A percentile compares a stretch with the other conserved stretches of the same genome.
These are phyloP conservation scores for Oryza glaberrima DNA, from an alignment of 176 grass and related monocot species.

Conservation along the genomic window DNA sequence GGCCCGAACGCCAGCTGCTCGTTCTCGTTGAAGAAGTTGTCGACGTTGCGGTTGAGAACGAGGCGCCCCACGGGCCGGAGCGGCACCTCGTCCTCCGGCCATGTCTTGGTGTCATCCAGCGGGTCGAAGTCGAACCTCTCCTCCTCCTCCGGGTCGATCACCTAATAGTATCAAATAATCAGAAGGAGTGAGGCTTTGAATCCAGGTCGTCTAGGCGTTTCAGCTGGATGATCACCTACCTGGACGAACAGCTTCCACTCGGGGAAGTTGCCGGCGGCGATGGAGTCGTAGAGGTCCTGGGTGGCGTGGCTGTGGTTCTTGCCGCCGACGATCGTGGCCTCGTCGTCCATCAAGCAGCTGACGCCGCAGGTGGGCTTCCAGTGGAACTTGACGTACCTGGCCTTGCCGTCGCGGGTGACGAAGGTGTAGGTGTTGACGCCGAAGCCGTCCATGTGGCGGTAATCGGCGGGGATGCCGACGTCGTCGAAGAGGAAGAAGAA, in stretches of 20 bases:
- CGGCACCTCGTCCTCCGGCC: slow-evolving; percentile 82
- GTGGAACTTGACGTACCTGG: slow-evolving; percentile 83
- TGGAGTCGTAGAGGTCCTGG: slow-evolving; percentile 89
- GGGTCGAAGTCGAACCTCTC: slow-evolving; percentile 83
- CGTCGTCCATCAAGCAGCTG: slow-evolving; percentile 72
- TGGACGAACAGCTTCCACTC: slow-evolving; percentile 97
- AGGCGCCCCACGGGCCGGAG: slow-evolving; percentile 70
- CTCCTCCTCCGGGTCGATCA: slow-evolving; percentile 77
- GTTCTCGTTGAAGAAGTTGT: slow-evolving; percentile 98
- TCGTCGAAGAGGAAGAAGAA: slow-evolving; percentile 99
- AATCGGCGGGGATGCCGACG: slow-evolving; percentile 75
- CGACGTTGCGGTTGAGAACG: slow-evolving; percentile 81
- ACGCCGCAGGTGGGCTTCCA: slow-evolving; percentile 87
- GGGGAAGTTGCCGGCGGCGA: slow-evolving; percentile 67
- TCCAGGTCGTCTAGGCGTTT: too few relatives aligned
- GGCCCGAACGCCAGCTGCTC: slow-evolving; percentile 94
- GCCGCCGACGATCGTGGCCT: slow-evolving; percentile 66
- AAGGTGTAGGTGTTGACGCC: slow-evolving; percentile 96
- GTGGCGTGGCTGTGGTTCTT: slow-evolving; percentile 92
- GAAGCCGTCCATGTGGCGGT: slow-evolving; percentile 92
- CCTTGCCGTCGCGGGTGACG: slow-evolving; percentile 57
- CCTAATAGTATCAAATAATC: neutral
- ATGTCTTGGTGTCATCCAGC: slow-evolving; percentile 92
- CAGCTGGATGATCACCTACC: neutral
- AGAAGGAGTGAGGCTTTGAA: too few relatives aligned